Conservation (phyloP, 2,329 filamentous ascomycete genomes). For the Didymella exigua region DNA sequence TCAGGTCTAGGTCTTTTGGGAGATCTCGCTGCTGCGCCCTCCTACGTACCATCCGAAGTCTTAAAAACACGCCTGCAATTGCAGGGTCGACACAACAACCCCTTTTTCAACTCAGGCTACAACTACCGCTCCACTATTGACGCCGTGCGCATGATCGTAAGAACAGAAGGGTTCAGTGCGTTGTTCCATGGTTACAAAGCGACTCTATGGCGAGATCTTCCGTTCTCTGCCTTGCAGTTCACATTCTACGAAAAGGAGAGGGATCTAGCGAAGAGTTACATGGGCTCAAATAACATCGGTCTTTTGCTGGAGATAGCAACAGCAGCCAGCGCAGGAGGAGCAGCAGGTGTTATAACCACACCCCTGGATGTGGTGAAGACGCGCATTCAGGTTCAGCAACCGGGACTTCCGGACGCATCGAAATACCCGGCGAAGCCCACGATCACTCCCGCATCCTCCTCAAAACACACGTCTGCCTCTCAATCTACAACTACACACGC, state of each 20-base stretch:
- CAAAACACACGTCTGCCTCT: constrained; percentile 40
- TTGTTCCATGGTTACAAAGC: constrained; percentile 98
- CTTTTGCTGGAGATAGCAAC: constrained; percentile 84
- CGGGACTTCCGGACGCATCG: constrained; percentile 43
- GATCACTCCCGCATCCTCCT: constrained; percentile 26
- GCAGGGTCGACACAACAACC: constrained; percentile 94
- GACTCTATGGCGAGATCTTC: constrained; percentile 90
- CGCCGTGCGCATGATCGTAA: constrained; percentile 83
- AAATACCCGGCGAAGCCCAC: constrained; percentile 22
- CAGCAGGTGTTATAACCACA: constrained; percentile 93
- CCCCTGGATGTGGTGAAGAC: constrained; percentile 98
- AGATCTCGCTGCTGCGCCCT: constrained; percentile 86
- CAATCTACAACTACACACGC: constrained; percentile 33
- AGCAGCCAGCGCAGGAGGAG: constrained; percentile 84
- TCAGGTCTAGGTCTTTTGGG: constrained; percentile 75
- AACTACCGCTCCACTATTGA: constrained; percentile 89
- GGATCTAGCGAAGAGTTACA: constrained; percentile 77
- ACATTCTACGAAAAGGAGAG: constrained; percentile 98
- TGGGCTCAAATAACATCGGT: constrained; percentile 82
- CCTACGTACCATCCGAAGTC: constrained; percentile 97
- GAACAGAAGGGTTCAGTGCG: constrained; percentile 79
- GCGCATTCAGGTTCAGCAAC: constrained; percentile 89
- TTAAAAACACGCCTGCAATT: constrained; percentile 96
- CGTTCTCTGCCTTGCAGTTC: constrained; percentile 95
- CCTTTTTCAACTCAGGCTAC: constrained; percentile 90